Evolutionary conservation across 306 rosid species (phyloP), one percentile per base, ranked within the genome.

Genomic region (Cicer chorassanicum): DNA sequence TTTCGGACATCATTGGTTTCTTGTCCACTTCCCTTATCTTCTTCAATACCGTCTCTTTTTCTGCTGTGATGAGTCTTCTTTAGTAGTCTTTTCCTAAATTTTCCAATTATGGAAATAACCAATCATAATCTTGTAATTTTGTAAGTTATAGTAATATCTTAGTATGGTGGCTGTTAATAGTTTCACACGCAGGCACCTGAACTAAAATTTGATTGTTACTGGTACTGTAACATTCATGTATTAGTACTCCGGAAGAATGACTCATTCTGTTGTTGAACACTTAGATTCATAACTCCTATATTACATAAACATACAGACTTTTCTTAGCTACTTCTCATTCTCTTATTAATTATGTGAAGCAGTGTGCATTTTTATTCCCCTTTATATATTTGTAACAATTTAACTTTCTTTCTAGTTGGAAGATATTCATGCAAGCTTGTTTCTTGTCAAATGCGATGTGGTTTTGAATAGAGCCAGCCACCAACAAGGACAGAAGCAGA

Each of bases 371-470:
- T 49, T 65, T 73, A 54, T 46, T 51, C 70, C 64, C 50, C 7
- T 51, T 61, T 51, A 62, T 79, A 73, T 73, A 56, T 51, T 40
- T 42, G 65, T 73, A 55, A 29, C 67, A 46, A 8, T 54, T 54
- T 69, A 46, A 9, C 46, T 82, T 82, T 62, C 76, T 79, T 76
- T 65, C 64, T 74, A 93, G 98, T 83, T 93, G 92, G 98, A 93
- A 83, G 98, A 93, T 85, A 93, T 93, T 82, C 77, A 91, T 67
- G 97, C 96, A 53, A 93, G 97, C 85, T 82, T 93, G 90, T 93
- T 81, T 84, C 97, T 93, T 69, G 98, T 93, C 86, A 93, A 93
- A 87, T 91, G 97, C 57, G 93, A 93, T 41, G 89, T 82, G 56
- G 88, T 84, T 21, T 75, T 93, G 82, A 89, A 93, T 74, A 89